Evolutionary conservation across 805 yeast genomes (phyloP).

Genomic region (Candida rishiriensis): DNA sequence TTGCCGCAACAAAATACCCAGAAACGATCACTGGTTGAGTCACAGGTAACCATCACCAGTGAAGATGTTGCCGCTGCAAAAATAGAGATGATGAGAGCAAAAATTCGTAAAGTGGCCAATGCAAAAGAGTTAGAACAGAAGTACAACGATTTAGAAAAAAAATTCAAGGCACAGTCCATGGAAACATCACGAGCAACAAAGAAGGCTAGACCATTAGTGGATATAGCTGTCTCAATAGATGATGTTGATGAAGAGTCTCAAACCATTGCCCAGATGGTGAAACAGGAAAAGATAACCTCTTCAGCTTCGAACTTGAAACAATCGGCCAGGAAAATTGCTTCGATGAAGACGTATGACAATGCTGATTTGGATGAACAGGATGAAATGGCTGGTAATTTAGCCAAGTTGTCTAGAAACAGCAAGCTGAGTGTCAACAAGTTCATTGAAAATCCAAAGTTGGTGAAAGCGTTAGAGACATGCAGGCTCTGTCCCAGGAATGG

Average conservation of each 20-base stretch:
- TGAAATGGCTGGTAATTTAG: constrained; percentile 35
- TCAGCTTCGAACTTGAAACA: constrained; percentile 12
- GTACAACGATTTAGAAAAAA: constrained; percentile 13
- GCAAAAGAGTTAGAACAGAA: constrained; percentile 23
- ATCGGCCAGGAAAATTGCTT: constrained; percentile 31
- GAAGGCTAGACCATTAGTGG: too few relatives aligned
- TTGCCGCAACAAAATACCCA: not conserved
- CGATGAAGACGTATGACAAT: constrained; percentile 33
- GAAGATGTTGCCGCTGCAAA: constrained; percentile 26
- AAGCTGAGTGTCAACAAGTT: constrained; percentile 14
- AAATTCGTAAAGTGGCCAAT: constrained; percentile 23
- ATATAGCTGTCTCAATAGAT: too few relatives aligned
- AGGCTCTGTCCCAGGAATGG: constrained; percentile 32
- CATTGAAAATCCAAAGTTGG: constrained; percentile 24
- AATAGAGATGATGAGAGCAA: constrained; percentile 32
- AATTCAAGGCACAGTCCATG: not conserved
- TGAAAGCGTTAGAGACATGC: constrained; percentile 32
- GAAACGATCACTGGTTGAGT: not conserved
- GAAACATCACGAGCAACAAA: too few relatives aligned
- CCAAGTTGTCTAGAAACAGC: constrained; percentile 27
- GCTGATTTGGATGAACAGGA: constrained; percentile 39
- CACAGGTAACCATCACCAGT: constrained; percentile 1
- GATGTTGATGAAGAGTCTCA: constrained; percentile 25
- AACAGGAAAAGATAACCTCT: constrained; percentile 27
- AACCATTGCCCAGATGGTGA: constrained; percentile 33